Percentiles rank a stretch among this genome's conserved stretches.
These are phyloP conservation scores for Leptomonas seymouri DNA, from an alignment of 208 protist species.

Conservation along the genomic window DNA sequence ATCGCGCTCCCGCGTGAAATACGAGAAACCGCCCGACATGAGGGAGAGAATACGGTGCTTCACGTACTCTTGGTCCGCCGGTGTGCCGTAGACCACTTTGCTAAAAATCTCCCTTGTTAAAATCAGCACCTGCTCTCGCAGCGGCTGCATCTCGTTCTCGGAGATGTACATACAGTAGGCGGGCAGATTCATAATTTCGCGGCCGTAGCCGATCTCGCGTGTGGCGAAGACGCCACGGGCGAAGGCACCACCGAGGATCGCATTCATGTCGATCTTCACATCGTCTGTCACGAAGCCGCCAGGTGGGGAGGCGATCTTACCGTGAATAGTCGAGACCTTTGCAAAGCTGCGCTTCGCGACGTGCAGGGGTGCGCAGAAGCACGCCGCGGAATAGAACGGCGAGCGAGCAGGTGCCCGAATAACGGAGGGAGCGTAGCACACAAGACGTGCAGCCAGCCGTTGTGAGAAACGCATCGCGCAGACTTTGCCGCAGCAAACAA, in stretches of 20 bases:
- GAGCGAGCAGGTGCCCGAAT: neutral
- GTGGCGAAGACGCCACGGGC: slow-evolving; percentile 76
- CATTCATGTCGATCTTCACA: slow-evolving; percentile 77
- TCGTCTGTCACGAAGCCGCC: slow-evolving; percentile 83
- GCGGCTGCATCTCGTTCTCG: slow-evolving; percentile 47
- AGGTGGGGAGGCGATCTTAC: slow-evolving; percentile 54
- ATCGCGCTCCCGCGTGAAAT: slow-evolving; percentile 86
- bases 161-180: slow-evolving; percentile 82
- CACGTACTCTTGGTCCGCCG: slow-evolving; percentile 72
- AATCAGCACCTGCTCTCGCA: slow-evolving; percentile 75
- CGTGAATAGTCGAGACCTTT: slow-evolving; percentile 68
- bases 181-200: slow-evolving; percentile 82
- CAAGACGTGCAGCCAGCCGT: slow-evolving; percentile 1
- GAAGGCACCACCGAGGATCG: slow-evolving; percentile 72
- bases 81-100: slow-evolving; percentile 58
- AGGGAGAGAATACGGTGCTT: slow-evolving; percentile 75
- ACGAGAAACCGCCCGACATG: slow-evolving; percentile 84
- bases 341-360: slow-evolving; percentile 43
- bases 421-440: slow-evolving; percentile 3
- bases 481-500: neutral
- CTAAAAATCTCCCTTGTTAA: slow-evolving; percentile 79
- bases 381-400: neutral
- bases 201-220: slow-evolving; percentile 78
- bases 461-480: slow-evolving; percentile 8
- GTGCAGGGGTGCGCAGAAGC: slow-evolving; percentile 6